These are phyloP conservation scores for Magnaporthiopsis poae DNA, from an alignment of 2,329 filamentous ascomycete species.

Conservation along the genomic window DNA sequence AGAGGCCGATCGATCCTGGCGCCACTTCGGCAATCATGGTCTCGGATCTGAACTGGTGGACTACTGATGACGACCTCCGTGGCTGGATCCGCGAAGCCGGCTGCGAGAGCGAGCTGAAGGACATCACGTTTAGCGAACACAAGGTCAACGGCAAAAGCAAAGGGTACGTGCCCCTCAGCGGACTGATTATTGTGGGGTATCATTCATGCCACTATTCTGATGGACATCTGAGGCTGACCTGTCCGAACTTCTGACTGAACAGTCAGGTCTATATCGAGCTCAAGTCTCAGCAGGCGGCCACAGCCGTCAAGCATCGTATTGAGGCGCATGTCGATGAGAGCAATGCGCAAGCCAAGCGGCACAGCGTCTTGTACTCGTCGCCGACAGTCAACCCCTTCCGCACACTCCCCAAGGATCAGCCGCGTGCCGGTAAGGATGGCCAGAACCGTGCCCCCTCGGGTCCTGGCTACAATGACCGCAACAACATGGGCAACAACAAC, in stretches of 20 bases:
- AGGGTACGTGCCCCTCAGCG: slow-evolving; percentile 51
- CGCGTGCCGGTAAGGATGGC: slow-evolving; percentile 56
- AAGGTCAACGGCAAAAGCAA: slow-evolving; percentile 99
- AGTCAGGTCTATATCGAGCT: slow-evolving; percentile 80
- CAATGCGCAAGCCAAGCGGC: slow-evolving; percentile 49
- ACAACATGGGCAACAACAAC: slow-evolving; percentile 33
- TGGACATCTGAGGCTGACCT: background rate
- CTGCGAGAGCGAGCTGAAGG: slow-evolving; percentile 75
- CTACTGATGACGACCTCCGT: slow-evolving; percentile 85
- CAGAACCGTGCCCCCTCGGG: slow-evolving; percentile 44
- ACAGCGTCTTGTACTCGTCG: slow-evolving; percentile 64
- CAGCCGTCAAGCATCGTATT: slow-evolving; percentile 72
- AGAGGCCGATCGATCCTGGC: slow-evolving; percentile 47
- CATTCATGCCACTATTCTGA: background rate
- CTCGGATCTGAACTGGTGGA: slow-evolving; percentile 93
- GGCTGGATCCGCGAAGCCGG: slow-evolving; percentile 73
- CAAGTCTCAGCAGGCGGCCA: slow-evolving; percentile 70
- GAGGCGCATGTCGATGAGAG: slow-evolving; percentile 51
- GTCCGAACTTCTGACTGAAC: background rate
- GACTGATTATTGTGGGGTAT: background rate
- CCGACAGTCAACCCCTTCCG: slow-evolving; percentile 78
- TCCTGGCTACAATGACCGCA: slow-evolving; percentile 37
- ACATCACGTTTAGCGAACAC: slow-evolving; percentile 94
- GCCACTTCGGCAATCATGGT: slow-evolving; percentile 68
- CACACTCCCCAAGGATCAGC: slow-evolving; percentile 80